Evolutionary conservation across 495 filamentous ascomycete species (phyloP), one percentile per base, ranked within the genome.

Genomic region (Parachaetomium inaequale): DNA sequence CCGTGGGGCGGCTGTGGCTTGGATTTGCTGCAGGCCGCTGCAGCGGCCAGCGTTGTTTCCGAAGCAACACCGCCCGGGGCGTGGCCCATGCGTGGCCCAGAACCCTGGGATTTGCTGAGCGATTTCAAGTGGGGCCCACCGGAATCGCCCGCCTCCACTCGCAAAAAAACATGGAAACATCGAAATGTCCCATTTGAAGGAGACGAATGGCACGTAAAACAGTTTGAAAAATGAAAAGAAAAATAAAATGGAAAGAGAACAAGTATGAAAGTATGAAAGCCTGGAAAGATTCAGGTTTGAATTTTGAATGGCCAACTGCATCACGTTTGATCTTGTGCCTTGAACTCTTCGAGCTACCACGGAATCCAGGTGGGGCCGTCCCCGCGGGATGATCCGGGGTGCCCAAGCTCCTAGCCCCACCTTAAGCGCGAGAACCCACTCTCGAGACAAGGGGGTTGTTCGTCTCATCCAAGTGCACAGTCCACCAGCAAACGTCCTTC

Each of bases 21-120:
- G 34, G 52, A 40, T 8, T 17, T 47, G 23, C 28, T 50, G 29
- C 51, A 55, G 19, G 21, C 42, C 32, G 45, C 12, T 50, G 42
- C 51, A 62, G 50, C 59, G 59, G 59, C 15, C 49, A 28, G 8
- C n/a, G 32, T 42, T 38, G 52, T 55, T 55, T 42, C 52, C 52
- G 34, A 38, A 28, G 38, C 32, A 11, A 23, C n/a, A n/a, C 40
- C 40, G 40, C 40, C 26, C 15, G 47, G 6, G 2, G 29, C 17
- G 5, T 23, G 50, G 31, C n/a, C 29, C 31, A 31, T 12, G 10
- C 38, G 42, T 11, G 50, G n/a, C 50, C 50, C 50, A 21, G 23
- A 53, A 53, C 26, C 29, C 19, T 49, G 45, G 21, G 23, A 7
- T 25, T 8, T 1, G 28, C 46, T 14, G 4, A 31, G 47, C 17